These are phyloP conservation scores for Capronia epimyces DNA, from an alignment of 2,329 filamentous ascomycete genomes.

Conservation along the genomic window DNA sequence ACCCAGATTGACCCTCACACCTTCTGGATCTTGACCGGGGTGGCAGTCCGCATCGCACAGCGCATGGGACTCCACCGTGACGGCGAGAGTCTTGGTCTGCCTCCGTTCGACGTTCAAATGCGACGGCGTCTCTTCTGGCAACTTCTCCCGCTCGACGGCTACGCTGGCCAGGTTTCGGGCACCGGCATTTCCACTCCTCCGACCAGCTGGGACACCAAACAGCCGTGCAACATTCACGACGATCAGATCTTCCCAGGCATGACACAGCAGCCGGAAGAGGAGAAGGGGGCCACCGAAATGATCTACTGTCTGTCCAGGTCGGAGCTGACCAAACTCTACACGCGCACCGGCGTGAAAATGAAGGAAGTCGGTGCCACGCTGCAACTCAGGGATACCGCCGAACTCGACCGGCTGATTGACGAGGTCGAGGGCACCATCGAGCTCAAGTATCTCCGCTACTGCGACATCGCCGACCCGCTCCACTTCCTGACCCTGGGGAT, in stretches of 20 bases:
- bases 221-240: conserved; percentile 56
- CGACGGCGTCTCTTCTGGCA: conserved; percentile 62
- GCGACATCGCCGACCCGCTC: conserved; percentile 34
- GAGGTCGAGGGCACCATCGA: conserved; percentile 32
- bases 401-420: conserved; percentile 25
- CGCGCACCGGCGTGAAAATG: conserved; percentile 15
- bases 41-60: conserved; percentile 60
- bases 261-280: conserved; percentile 6
- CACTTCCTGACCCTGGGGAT: conserved; percentile 36
- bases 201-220: conserved; percentile 2
- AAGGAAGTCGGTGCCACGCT: conserved; percentile 8
- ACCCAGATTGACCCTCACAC: conserved; percentile 47
- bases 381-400: conserved; percentile 11
- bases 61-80: conserved; percentile 64
- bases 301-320: conserved; percentile 10
- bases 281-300: conserved; percentile 16
- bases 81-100: conserved; percentile 51
- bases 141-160: neutral
- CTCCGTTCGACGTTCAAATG: conserved; percentile 62
- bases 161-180: conserved; percentile 2
- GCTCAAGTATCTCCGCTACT: conserved; percentile 33
- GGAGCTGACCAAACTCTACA: conserved; percentile 18
- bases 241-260: conserved; percentile 49
- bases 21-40: conserved; percentile 56
- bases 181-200: neutral